Conservation (phyloP, 805 yeast genomes). For the Monosporozyma siamensis region DNA sequence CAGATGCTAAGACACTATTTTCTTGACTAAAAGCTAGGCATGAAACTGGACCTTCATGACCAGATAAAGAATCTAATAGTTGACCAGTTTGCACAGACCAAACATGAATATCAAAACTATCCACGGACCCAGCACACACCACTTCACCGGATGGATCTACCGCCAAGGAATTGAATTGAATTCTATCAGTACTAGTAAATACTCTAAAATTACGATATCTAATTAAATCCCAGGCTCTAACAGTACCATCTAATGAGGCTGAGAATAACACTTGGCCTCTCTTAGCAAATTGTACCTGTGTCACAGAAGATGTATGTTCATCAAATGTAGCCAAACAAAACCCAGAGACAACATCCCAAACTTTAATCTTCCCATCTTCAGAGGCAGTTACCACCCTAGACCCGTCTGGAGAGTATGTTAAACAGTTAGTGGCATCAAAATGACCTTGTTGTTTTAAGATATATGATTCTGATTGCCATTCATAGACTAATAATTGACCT, state of each 20-base stretch:
- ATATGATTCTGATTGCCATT: constrained; percentile 97
- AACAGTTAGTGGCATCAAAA: constrained; percentile 76
- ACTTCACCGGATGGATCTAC: constrained; percentile 97
- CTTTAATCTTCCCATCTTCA: constrained; percentile 93
- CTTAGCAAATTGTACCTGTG: constrained; percentile 79
- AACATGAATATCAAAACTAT: constrained; percentile 81
- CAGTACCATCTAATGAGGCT: constrained; percentile 90
- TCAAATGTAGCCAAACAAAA: constrained; percentile 87
- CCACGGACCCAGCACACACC: constrained; percentile 88
- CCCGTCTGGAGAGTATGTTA: constrained; percentile 92
- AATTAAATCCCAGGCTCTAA: constrained; percentile 92
- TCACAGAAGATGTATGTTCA: constrained; percentile 84
- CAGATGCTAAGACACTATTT: constrained; percentile 69
- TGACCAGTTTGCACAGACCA: constrained; percentile 98
- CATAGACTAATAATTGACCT: constrained; percentile 94
- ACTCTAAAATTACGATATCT: constrained; percentile 91
- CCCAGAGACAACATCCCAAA: constrained; percentile 92
- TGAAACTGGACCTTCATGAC: constrained; percentile 94
- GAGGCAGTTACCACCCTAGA: constrained; percentile 85
- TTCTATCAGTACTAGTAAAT: constrained; percentile 80
- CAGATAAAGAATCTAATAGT: constrained; percentile 74
- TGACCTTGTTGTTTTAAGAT: constrained; percentile 95
- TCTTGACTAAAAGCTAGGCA: constrained; percentile 78
- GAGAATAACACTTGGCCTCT: constrained; percentile 87
- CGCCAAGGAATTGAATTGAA: constrained; percentile 81